These are phyloP conservation scores for Pezicula rhizophila DNA, from an alignment of 2,329 filamentous ascomycete genomes.

Conservation along the genomic window DNA sequence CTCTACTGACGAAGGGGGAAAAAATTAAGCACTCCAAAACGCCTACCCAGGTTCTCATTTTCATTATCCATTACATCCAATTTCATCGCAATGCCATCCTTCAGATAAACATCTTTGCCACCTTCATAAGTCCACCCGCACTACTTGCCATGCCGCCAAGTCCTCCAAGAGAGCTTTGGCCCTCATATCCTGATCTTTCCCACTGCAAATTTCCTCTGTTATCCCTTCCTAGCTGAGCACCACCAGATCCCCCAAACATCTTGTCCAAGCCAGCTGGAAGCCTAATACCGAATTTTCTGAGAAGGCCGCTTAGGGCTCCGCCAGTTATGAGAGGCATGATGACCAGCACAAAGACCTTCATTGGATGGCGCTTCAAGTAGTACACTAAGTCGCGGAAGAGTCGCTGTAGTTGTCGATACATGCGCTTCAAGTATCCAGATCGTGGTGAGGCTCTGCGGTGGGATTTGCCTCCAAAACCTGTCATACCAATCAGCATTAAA, in stretches of 20 bases:
- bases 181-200: constrained; percentile 9
- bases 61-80: background rate
- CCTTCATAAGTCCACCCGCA: constrained; percentile 21
- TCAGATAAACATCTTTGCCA: constrained; percentile 30
- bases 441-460: constrained; percentile 81
- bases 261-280: constrained; percentile 60
- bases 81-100: background rate
- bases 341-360: constrained; percentile 82
- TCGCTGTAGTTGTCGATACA: constrained; percentile 69
- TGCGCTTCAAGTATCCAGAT: constrained; percentile 67
- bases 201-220: constrained; percentile 1
- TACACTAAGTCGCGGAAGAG: constrained; percentile 74
- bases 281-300: constrained; percentile 73
- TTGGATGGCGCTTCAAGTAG: constrained; percentile 76
- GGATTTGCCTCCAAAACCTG: constrained; percentile 36
- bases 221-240: constrained; percentile 26
- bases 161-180: constrained; percentile 7
- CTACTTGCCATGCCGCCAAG: constrained; percentile 20
- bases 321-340: constrained; percentile 83
- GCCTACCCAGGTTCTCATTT: background rate
- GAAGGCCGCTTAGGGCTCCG: constrained; percentile 71
- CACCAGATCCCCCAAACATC: constrained; percentile 48
- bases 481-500: background rate
- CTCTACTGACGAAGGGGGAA: background rate
- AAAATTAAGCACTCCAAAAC: background rate